Evolutionary conservation across 805 yeast genomes (phyloP).

Genomic region (Saccharomycopsis guyanensis): DNA sequence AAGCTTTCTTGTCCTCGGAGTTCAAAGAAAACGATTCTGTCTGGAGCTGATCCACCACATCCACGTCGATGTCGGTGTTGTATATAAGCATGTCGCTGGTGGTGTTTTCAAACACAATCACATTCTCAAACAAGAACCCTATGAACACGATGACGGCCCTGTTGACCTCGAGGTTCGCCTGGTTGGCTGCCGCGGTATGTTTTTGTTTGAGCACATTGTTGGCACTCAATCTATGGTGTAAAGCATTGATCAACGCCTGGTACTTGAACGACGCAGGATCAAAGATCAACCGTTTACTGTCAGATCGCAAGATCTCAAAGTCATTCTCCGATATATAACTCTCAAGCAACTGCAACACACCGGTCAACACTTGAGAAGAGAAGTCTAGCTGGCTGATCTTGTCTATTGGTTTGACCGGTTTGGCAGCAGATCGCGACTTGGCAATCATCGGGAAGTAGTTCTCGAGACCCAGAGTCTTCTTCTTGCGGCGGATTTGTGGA

Average conservation of each 20-base stretch:
- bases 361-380: constrained; percentile 7
- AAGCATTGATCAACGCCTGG: constrained; percentile 15
- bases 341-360: constrained; percentile 6
- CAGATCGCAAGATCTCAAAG: constrained; percentile 5
- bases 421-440: neutral
- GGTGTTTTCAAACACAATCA: constrained; percentile 10
- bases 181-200: neutral
- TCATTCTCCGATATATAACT: constrained; percentile 6
- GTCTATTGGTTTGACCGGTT: neutral
- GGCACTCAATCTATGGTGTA: constrained; percentile 6
- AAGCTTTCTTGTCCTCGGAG: neutral
- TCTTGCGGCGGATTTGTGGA: neutral
- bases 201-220: neutral
- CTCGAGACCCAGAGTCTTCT: constrained; percentile 1
- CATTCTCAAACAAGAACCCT: constrained; percentile 5
- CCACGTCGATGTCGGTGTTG: neutral
- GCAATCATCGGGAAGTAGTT: constrained; percentile 8
- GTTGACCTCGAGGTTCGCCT: neutral
- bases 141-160: constrained; percentile 9
- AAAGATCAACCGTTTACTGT: constrained; percentile 12
- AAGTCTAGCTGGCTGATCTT: constrained; percentile 6
- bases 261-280: constrained; percentile 15
- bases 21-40: neutral
- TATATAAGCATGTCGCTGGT: constrained; percentile 17
- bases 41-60: neutral